These are phyloP conservation scores for Danielozyma ontarioensis DNA, from an alignment of 805 yeast species.

Conservation along the genomic window DNA sequence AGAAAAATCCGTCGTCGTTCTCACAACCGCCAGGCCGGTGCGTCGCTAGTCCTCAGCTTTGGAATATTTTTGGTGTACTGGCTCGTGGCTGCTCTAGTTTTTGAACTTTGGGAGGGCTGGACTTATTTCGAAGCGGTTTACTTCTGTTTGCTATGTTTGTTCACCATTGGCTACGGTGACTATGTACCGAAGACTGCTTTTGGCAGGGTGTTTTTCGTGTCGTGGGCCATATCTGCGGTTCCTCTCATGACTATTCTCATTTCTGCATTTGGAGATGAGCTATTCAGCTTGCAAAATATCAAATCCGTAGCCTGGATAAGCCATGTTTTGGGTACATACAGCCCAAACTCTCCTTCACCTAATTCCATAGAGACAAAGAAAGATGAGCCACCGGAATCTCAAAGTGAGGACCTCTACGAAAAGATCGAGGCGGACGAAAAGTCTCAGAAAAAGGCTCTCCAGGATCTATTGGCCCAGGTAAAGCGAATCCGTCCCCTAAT, in stretches of 20 bases:
- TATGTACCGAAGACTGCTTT: conserved; percentile 56
- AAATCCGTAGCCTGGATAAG: conserved; percentile 2
- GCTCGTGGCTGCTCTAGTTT: conserved; percentile 68
- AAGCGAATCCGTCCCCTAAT: no score
- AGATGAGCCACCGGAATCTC: background rate
- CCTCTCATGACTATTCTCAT: conserved; percentile 83
- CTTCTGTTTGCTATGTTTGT: conserved; percentile 67
- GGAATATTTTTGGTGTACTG: conserved; percentile 52
- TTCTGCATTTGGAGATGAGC: conserved; percentile 63
- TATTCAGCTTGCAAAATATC: conserved; percentile 15
- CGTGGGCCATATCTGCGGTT: conserved; percentile 79
- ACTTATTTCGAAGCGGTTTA: conserved; percentile 65
- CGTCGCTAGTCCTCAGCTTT: conserved; percentile 37
- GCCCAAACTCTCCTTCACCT: background rate
- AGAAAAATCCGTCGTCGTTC: conserved; percentile 44
- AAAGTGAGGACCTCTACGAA: background rate
- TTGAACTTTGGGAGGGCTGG: conserved; percentile 64
- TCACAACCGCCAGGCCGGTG: conserved; percentile 28
- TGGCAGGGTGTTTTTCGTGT: conserved; percentile 67
- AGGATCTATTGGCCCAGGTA: conserved; percentile 2
- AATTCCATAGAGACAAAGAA: background rate
- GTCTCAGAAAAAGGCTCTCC: conserved; percentile 1
- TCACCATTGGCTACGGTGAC: conserved; percentile 86
- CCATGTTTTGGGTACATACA: conserved; percentile 2
- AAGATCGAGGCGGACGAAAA: conserved; percentile 1